phyloP scores from a whole-genome alignment of 2,329 filamentous ascomycete species.

The Sporothrix pallida region DNA sequence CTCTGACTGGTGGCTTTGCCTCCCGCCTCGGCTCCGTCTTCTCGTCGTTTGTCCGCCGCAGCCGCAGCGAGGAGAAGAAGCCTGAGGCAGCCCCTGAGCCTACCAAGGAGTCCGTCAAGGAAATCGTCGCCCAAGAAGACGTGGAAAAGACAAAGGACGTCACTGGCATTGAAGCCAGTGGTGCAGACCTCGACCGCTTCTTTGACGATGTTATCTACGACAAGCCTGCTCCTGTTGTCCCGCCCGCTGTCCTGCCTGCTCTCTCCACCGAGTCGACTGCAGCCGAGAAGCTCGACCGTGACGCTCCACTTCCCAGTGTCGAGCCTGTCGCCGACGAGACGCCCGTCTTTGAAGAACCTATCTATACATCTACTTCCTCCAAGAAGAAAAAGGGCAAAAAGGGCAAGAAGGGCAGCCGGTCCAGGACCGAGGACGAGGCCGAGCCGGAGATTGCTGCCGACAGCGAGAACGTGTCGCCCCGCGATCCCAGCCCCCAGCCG shows the following conservation, averaged over 20 bases:
- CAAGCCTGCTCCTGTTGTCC: background rate
- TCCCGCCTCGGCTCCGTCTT: conserved; percentile 31
- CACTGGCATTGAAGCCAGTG: background rate
- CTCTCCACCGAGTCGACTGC: background rate
- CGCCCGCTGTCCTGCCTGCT: background rate
- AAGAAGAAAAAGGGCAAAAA: conserved; percentile 19
- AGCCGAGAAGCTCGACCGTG: background rate
- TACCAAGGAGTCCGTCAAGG: background rate
- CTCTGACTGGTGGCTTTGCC: conserved; percentile 29
- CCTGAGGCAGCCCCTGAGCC: background rate
- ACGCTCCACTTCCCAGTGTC: conserved; percentile 1
- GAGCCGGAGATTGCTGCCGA: background rate
- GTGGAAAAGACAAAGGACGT: background rate
- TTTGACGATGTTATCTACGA: conserved; percentile 29
- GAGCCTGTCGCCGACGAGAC: background rate
- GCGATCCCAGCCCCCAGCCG: background rate
- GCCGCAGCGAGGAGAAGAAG: conserved; percentile 30
- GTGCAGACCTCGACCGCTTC: conserved; percentile 31
- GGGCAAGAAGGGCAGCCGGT: conserved; percentile 29
- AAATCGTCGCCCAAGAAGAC: background rate
- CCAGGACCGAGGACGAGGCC: conserved; percentile 11
- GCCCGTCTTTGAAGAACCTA: conserved; percentile 15
- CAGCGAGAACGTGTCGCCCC: conserved; percentile 8
- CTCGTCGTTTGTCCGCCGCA: conserved; percentile 28
- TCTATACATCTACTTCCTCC: background rate